Conservation (phyloP, 164 flowering plant genomes). For the Tetrastigma voinierianum region DNA sequence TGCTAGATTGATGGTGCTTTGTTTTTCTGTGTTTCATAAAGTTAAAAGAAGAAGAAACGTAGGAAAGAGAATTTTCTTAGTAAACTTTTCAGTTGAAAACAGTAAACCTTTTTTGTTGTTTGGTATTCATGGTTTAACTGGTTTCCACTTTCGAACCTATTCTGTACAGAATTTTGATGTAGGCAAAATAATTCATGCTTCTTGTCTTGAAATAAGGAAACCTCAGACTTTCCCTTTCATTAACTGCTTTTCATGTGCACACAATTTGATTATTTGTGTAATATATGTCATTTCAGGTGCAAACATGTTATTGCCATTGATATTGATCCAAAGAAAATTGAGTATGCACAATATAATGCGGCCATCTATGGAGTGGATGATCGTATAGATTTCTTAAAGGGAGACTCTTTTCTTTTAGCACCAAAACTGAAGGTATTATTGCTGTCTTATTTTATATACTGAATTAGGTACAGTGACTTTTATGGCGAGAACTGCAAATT, state of each 20-base stretch:
- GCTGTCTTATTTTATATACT: neutral
- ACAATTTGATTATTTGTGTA: conserved; percentile 1
- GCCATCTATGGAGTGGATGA: conserved; percentile 74
- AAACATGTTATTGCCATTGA: conserved; percentile 85
- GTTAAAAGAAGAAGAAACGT: too few relatives aligned
- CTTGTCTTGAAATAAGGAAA: too few relatives aligned
- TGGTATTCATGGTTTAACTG: too few relatives aligned
- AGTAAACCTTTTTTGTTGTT: too few relatives aligned
- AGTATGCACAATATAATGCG: conserved; percentile 85
- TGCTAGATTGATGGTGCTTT: too few relatives aligned
- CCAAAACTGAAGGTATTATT: conserved; percentile 68
- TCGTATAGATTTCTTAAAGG: conserved; percentile 71
- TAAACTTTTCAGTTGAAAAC: too few relatives aligned
- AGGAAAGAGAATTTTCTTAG: too few relatives aligned
- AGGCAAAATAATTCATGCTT: too few relatives aligned
- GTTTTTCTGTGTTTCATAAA: too few relatives aligned
- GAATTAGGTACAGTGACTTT: conserved; percentile 1
- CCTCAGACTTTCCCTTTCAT: neutral
- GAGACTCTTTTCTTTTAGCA: conserved; percentile 70
- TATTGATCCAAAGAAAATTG: conserved; percentile 83
- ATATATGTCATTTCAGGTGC: conserved; percentile 41
- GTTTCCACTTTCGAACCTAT: too few relatives aligned
- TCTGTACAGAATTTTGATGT: too few relatives aligned
- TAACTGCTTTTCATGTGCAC: neutral
- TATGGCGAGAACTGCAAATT: neutral